Conservation (phyloP, 257 asterid genomes). For the Solanum okadae region DNA sequence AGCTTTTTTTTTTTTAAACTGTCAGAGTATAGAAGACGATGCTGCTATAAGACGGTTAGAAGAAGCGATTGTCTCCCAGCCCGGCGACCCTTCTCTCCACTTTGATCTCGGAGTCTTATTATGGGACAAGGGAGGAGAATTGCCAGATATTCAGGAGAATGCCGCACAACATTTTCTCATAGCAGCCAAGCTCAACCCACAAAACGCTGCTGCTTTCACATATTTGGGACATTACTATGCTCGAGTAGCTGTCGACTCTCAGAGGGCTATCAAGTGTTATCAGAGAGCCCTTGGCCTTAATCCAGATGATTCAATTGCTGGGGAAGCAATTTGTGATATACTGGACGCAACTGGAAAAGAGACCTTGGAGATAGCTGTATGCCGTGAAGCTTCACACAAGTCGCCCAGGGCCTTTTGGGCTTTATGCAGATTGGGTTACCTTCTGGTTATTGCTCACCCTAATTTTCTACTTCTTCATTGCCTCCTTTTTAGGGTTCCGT, state of each 20-base stretch:
- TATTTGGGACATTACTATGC: constrained; percentile 80
- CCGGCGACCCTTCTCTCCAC: constrained; percentile 41
- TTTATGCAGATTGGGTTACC: constrained; percentile 75
- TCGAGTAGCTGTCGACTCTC: constrained; percentile 41
- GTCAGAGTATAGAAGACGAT: constrained; percentile 5
- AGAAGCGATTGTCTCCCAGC: constrained; percentile 30
- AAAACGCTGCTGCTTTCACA: constrained; percentile 66
- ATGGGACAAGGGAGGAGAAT: constrained; percentile 59
- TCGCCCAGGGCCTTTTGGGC: constrained; percentile 99
- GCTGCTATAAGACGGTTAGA: constrained; percentile 23
- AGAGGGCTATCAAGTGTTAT: constrained; percentile 88
- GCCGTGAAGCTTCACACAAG: constrained; percentile 69
- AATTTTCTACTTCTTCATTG: not conserved
- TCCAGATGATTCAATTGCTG: constrained; percentile 79
- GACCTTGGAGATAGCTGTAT: constrained; percentile 67
- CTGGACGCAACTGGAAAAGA: constrained; percentile 66
- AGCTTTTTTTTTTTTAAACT: not conserved
- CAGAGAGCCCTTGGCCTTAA: constrained; percentile 81
- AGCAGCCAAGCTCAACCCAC: constrained; percentile 73
- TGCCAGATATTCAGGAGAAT: constrained; percentile 4
- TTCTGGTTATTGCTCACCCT: constrained; percentile 41
- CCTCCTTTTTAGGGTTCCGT: not conserved
- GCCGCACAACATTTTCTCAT: constrained; percentile 74
- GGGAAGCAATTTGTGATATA: constrained; percentile 81
- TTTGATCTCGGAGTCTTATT: constrained; percentile 67